phyloP scores from a whole-genome alignment of 2,329 filamentous ascomycete genomes.

The Fusarium devonianum region DNA sequence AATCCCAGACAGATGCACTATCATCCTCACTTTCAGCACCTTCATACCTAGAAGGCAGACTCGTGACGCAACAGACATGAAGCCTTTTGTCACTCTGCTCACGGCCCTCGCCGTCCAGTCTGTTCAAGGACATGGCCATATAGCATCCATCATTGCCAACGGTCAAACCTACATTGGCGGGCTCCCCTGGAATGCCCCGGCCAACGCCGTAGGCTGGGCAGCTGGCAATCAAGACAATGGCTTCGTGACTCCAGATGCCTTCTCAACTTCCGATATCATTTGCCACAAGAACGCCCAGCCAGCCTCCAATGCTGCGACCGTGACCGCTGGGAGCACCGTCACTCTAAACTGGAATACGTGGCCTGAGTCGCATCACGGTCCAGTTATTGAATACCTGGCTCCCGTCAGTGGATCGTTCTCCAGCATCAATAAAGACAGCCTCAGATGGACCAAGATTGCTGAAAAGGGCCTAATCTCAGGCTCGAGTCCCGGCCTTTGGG shows the following conservation, averaged over 20 bases:
- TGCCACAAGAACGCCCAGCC: conserved; percentile 55
- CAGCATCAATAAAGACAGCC: conserved; percentile 56
- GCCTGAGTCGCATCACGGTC: conserved; percentile 70
- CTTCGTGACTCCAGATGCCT: conserved; percentile 55
- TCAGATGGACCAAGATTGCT: conserved; percentile 68
- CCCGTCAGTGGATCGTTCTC: conserved; percentile 59
- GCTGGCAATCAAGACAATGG: conserved; percentile 50
- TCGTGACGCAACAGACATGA: too few relatives aligned
- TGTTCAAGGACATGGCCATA: conserved; percentile 44
- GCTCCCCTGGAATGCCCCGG: conserved; percentile 38
- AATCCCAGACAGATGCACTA: background rate
- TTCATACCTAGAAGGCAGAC: too few relatives aligned
- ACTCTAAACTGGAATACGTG: conserved; percentile 69
- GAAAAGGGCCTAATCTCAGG: conserved; percentile 59
- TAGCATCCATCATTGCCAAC: conserved; percentile 36
- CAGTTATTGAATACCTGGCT: conserved; percentile 67
- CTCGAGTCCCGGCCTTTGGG: conserved; percentile 59
- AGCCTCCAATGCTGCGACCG: conserved; percentile 49
- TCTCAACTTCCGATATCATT: conserved; percentile 53
- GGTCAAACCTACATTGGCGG: conserved; percentile 45
- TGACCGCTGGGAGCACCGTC: conserved; percentile 66
- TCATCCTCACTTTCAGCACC: background rate
- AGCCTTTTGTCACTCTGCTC: conserved; percentile 24
- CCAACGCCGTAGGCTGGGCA: conserved; percentile 47
- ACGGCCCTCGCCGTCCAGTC: conserved; percentile 37